Conservation (phyloP, 2,329 filamentous ascomycete species). For the Penicillium sp. region DNA sequence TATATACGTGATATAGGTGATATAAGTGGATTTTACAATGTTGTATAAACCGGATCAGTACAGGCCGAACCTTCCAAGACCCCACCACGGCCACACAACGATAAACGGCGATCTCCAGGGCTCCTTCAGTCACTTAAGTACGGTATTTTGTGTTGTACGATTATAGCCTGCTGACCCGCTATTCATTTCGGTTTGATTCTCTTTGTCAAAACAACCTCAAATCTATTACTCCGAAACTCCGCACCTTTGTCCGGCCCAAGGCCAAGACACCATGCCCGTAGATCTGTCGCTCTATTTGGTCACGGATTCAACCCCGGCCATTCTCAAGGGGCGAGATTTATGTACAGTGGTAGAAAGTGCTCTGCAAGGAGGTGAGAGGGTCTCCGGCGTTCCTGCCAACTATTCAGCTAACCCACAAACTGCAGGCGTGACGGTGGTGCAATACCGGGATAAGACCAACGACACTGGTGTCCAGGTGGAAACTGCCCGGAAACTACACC, state of each 20-base stretch:
- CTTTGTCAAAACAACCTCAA: background rate
- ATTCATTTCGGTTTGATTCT: background rate
- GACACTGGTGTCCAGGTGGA: conserved; percentile 69
- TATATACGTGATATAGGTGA: background rate
- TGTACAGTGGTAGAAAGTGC: conserved; percentile 71
- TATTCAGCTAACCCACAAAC: conserved; percentile 18
- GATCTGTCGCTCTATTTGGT: conserved; percentile 88
- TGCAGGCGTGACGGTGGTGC: conserved; percentile 71
- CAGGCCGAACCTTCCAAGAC: background rate
- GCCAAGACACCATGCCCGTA: conserved; percentile 42
- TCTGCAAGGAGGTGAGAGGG: conserved; percentile 62
- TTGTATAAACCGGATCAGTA: background rate
- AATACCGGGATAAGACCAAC: conserved; percentile 84
- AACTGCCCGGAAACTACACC: conserved; percentile 69
- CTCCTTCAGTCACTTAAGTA: background rate
- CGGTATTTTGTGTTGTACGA: background rate
- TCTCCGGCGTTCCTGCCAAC: conserved; percentile 1
- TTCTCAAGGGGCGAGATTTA: conserved; percentile 70
- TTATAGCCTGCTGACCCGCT: background rate
- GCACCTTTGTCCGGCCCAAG: background rate
- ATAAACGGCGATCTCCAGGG: conserved; percentile 1
- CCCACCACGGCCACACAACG: conserved; percentile 6
- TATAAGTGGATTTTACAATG: background rate
- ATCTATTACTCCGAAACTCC: background rate
- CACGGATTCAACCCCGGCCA: conserved; percentile 84